Percentiles rank a stretch among this genome's conserved stretches.
These are phyloP conservation scores for Trichaptum fuscoviolaceum DNA, from an alignment of 768 basidiomycete species.

Conservation along the genomic window DNA sequence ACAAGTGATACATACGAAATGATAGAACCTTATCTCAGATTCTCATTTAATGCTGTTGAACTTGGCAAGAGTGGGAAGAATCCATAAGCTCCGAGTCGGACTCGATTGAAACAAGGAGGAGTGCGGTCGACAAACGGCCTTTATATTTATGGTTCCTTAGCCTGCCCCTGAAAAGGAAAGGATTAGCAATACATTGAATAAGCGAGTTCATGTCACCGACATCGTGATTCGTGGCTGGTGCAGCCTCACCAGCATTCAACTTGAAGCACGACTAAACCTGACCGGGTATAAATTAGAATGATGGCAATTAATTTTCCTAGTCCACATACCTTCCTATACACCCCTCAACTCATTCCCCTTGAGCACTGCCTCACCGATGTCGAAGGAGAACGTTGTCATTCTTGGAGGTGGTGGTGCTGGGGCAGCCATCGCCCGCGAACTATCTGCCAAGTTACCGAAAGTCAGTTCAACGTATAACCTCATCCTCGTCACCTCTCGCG, in stretches of 20 bases:
- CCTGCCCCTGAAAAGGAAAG: too few species aligned
- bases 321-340: not conserved
- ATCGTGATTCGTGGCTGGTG: too few species aligned
- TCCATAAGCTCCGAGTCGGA: slow-evolving; percentile 1
- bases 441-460: slow-evolving; percentile 45
- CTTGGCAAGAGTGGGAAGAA: not conserved
- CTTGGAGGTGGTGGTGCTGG: slow-evolving; percentile 59
- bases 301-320: not conserved
- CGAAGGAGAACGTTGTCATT: slow-evolving; percentile 36
- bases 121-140: not conserved
- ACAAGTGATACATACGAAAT: too few species aligned
- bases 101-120: not conserved
- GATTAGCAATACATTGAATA: too few species aligned
- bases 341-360: not conserved
- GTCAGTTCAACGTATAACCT: slow-evolving; percentile 38
- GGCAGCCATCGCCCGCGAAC: slow-evolving; percentile 35
- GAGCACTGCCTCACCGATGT: not conserved
- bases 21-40: too few species aligned
- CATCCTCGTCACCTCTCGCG: slow-evolving; percentile 47
- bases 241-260: too few species aligned
- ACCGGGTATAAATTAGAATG: too few species aligned
- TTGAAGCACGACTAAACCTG: too few species aligned
- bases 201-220: too few species aligned
- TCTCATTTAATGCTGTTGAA: too few species aligned
- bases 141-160: too few species aligned